Conservation (phyloP, 345 rosid genomes). For the Passiflora organensis region DNA sequence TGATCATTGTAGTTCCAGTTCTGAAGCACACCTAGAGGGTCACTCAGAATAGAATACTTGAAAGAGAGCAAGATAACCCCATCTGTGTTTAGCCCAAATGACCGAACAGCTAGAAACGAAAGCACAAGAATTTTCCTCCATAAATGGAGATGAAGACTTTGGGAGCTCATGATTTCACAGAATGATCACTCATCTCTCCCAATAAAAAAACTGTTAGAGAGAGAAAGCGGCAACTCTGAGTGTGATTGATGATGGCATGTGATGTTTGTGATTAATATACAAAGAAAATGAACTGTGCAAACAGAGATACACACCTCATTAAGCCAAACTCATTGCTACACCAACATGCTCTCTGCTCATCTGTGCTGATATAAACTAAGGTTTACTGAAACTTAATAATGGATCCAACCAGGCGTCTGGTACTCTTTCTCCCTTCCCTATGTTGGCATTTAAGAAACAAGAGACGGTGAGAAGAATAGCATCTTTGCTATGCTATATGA, state of each 20-base stretch:
- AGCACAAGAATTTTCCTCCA: constrained; percentile 26
- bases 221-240: constrained; percentile 3
- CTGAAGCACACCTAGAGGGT: constrained; percentile 53
- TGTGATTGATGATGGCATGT: constrained; percentile 52
- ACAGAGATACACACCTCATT: constrained; percentile 41
- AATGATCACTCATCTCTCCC: constrained; percentile 35
- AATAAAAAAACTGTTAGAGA: constrained; percentile 9
- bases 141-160: constrained; percentile 26
- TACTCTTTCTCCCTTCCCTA: background rate
- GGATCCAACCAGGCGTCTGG: constrained; percentile 13
- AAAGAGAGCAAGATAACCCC: constrained; percentile 78
- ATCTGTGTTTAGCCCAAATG: constrained; percentile 54
- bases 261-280: constrained; percentile 18
- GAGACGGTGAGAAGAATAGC: constrained; percentile 33
- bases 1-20: constrained; percentile 57
- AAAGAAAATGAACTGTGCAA: constrained; percentile 8
- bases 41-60: constrained; percentile 54
- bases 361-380: constrained; percentile 15
- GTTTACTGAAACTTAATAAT: constrained; percentile 7
- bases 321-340: constrained; percentile 21
- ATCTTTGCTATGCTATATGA: constrained; percentile 61
- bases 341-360: constrained; percentile 25
- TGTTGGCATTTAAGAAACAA: constrained; percentile 25
- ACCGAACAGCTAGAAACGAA: constrained; percentile 9
- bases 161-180: constrained; percentile 40